These are phyloP conservation scores for Camellia sinensis DNA, from an alignment of 148 eudicot genomes.

Conservation along the genomic window DNA sequence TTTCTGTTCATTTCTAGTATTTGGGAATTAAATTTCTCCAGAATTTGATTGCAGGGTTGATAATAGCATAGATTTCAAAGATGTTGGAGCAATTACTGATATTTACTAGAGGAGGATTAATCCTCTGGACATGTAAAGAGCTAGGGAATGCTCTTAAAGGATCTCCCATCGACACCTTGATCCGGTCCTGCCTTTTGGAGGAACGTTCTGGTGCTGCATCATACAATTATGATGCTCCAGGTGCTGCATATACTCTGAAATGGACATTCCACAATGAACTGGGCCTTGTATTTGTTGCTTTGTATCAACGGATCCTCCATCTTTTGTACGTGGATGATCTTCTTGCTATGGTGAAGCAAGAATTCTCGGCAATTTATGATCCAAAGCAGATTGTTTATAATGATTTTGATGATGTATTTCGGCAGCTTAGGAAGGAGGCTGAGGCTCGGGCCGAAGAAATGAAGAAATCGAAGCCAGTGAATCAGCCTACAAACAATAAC, in stretches of 20 bases:
- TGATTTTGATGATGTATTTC: constrained; percentile 75
- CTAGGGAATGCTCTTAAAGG: constrained; percentile 86
- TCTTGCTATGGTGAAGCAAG: constrained; percentile 84
- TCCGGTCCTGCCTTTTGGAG: constrained; percentile 90
- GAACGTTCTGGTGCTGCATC: constrained; percentile 89
- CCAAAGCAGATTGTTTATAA: constrained; percentile 61
- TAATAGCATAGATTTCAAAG: constrained; percentile 14
- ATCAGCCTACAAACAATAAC: constrained; percentile 31
- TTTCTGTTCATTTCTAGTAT: background rate
- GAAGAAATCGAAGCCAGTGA: constrained; percentile 72
- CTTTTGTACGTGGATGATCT: constrained; percentile 92
- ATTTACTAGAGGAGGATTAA: constrained; percentile 95
- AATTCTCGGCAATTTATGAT: constrained; percentile 79
- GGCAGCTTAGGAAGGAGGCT: constrained; percentile 88
- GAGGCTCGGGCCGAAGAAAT: constrained; percentile 90
- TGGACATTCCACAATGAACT: constrained; percentile 97
- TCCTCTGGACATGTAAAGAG: constrained; percentile 97
- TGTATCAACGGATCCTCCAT: constrained; percentile 80
- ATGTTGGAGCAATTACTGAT: constrained; percentile 95
- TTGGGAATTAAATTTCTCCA: background rate
- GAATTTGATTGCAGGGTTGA: constrained; percentile 23
- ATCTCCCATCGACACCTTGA: constrained; percentile 89
- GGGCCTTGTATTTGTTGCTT: constrained; percentile 94
- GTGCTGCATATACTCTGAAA: constrained; percentile 80
- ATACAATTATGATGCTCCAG: constrained; percentile 74